Base-by-base conservation (phyloP, 768 basidiomycete species). In the Rhodotorula kratochvilovae region DNA sequence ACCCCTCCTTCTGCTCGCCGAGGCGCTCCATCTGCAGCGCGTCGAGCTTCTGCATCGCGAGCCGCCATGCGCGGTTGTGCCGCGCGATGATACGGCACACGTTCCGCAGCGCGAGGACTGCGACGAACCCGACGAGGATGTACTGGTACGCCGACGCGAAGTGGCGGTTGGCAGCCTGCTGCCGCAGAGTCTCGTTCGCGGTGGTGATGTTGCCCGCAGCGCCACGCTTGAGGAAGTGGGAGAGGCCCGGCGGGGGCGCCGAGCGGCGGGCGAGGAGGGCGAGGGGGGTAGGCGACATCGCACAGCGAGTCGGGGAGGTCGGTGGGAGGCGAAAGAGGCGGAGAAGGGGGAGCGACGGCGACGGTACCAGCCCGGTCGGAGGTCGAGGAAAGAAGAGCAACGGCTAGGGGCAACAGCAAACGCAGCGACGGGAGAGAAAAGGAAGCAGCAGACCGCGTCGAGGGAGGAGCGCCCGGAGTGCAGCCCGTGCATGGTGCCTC, bases 111-210 rank as follows among this genome's bases (percentile, higher is more conserved):
- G 70, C 56, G 23, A 71, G 55, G 33, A 61, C 4, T 25, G 54
- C 69, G 45, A 70, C 69, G 59, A 61, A 33, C 21, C 10, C 59
- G 46, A 62, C 60, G 54, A 71, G 62, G 64, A 71, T 71, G 43
- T 43, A 71, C 50, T 71, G 70, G 48, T 71, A 71, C 6, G 54
- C 15, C 21, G 50, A n/a, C n/a, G 65, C 70, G 42, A 66, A 71
- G 15, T 59, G 11, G 60, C 61, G 58, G 36, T 65, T 58, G 27
- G 70, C 70, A 5, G 55, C 35, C 35, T 66, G 55, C 48, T 71
- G 70, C n/a, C 64, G 63, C 2, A 56, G 45, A 3, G 70, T 66
- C 46, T 62, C 60, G 55, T 66, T 36, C 12, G 70, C 35, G 3
- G 23, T 25, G 60, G 61, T 31, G 4, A 59, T 15, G 6, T 60